Base-by-base conservation (phyloP, 148 eudicot species). In the Rhododendron williamsianum region DNA sequence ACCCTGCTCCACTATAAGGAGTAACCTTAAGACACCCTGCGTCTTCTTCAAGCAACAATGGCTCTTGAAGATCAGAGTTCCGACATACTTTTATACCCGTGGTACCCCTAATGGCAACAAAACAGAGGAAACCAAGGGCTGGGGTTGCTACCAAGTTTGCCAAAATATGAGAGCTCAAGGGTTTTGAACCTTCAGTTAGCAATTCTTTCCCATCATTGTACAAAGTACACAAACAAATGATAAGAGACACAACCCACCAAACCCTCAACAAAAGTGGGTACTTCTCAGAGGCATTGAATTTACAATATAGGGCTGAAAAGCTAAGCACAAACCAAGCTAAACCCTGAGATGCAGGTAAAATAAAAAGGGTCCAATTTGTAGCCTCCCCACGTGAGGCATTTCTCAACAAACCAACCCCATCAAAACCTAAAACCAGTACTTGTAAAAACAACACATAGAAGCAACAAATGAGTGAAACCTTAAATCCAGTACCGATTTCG, bases 281-380 rank as follows among this genome's bases (percentile, higher is more conserved):
- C 76, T 87, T 95, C 89, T 94, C 96, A 84, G 88, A 86, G 60
- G 86, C 84, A 85, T 89, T 93, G 86, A 88, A 92, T 84, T 92
- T 95, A 86, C 94, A 92, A 81, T 92, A 91, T 85, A 96, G 92
- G 83, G 89, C 88, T 85, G 90, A 89, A 82, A 93, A 90, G 87
- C 99, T 92, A 90, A 95, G 90, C 84, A 89, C 95, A 88, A 94
- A 91, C 99, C 99, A 96, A 89, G 97, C 93, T 80, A 94, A 88
- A 86, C 87, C 87, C 89, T 94, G 97, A 84, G 88, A 86, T 73
- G 90, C 91, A 86, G 99, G 99, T 87, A 93, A 91, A 46, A 94
- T 88, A 74, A 95, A 45, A 82, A 85, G 58, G 41, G 78, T 78
- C 97, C 95, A 96, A 81, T 89, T 87, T 5, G 81, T 54, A 76